A percentile compares a stretch with the other conserved stretches of the same genome.
Conservation (phyloP, 768 basidiomycete genomes). For the Sporobolomyces roseus region DNA sequence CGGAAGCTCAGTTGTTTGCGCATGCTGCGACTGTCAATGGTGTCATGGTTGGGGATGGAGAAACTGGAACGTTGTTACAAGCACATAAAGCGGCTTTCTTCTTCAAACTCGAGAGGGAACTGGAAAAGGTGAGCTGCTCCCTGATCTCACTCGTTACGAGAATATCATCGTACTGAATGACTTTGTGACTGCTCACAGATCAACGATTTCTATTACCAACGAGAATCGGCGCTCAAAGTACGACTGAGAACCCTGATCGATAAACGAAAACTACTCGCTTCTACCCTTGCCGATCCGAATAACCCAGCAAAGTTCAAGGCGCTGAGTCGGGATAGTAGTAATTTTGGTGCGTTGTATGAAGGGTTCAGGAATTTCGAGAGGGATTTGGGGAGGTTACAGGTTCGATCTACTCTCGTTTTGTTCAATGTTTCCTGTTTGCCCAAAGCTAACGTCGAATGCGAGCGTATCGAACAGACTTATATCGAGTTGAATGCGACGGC, state of each 20-base stretch:
- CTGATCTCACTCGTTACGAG: no score
- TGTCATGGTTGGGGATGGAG: constrained; percentile 41
- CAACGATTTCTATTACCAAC: constrained; percentile 95
- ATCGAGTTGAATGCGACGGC: constrained; percentile 96
- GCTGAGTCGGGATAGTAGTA: constrained; percentile 49
- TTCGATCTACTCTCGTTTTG: no score
- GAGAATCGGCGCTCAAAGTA: constrained; percentile 87
- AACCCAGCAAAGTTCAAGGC: constrained; percentile 55
- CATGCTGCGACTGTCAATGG: constrained; percentile 34
- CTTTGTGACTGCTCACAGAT: constrained; percentile 58
- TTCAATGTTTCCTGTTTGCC: no score
- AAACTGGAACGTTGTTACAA: constrained; percentile 74
- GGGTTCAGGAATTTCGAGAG: constrained; percentile 90
- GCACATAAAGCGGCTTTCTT: constrained; percentile 97
- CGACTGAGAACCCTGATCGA: constrained; percentile 88
- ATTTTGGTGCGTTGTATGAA: constrained; percentile 72
- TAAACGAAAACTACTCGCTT: constrained; percentile 76
- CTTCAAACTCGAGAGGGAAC: constrained; percentile 93
- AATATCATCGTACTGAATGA: no score
- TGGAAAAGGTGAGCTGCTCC: constrained; percentile 74
- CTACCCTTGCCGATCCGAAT: constrained; percentile 66
- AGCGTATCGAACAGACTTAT: constrained; percentile 74
- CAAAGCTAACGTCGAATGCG: no score
- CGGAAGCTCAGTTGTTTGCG: constrained; percentile 37
- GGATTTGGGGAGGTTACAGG: constrained; percentile 92